These are phyloP conservation scores for Chlamydomonas eustigma DNA, from an alignment of 139 green algal genomes.

Conservation along the genomic window DNA sequence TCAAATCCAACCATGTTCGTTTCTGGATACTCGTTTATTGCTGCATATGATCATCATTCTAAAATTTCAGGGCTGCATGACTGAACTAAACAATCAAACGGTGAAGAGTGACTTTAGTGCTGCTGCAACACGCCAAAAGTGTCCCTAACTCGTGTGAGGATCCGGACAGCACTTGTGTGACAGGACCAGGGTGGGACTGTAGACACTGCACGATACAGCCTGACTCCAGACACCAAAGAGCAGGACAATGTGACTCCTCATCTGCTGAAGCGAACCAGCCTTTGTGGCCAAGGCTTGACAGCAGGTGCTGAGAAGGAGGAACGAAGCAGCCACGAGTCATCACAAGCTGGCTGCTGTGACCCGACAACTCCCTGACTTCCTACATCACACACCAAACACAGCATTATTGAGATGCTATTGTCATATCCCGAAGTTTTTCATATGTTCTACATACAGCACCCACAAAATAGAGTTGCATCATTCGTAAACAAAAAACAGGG, in stretches of 20 bases:
- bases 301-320: background rate
- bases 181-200: background rate
- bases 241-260: background rate
- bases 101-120: background rate
- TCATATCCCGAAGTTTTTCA: too few relatives aligned
- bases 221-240: background rate
- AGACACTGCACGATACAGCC: background rate
- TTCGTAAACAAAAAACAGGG: too few relatives aligned
- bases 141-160: background rate
- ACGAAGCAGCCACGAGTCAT: conserved; percentile 4
- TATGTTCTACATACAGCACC: too few relatives aligned
- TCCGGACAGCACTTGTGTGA: background rate
- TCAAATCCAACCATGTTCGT: too few relatives aligned
- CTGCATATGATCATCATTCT: too few relatives aligned
- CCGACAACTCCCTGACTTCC: background rate
- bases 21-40: too few relatives aligned
- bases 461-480: too few relatives aligned
- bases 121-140: background rate
- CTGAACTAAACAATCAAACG: background rate
- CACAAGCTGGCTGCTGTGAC: background rate
- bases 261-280: conserved; percentile 9
- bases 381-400: background rate
- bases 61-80: too few relatives aligned
- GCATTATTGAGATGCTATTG: too few relatives aligned
- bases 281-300: background rate